Conservation (phyloP, 192 early-diverging fungal genomes). For the Mortierella antarctica region DNA sequence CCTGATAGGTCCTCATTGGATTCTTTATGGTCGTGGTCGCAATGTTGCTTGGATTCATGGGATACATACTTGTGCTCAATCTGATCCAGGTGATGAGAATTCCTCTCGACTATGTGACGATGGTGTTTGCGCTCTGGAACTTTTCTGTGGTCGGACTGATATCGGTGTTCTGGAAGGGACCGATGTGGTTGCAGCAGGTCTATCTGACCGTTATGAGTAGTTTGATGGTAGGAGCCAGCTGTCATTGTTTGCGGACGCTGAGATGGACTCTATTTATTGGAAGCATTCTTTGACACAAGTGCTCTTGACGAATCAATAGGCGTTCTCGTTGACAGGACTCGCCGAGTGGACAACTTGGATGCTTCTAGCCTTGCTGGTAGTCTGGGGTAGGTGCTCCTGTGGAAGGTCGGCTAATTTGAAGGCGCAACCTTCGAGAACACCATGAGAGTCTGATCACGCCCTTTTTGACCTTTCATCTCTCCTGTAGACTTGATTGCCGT, state of each 20-base stretch:
- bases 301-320: slow-evolving; percentile 52
- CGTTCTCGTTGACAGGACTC: slow-evolving; percentile 74
- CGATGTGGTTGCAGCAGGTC: slow-evolving; percentile 76
- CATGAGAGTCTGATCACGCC: not conserved
- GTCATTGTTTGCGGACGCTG: not conserved
- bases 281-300: not conserved
- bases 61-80: slow-evolving; percentile 67
- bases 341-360: slow-evolving; percentile 89
- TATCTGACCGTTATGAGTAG: slow-evolving; percentile 85
- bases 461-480: not conserved
- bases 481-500: slow-evolving; percentile 84
- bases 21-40: slow-evolving; percentile 81
- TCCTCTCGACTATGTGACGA: slow-evolving; percentile 78
- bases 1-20: slow-evolving; percentile 69
- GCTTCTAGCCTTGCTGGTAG: slow-evolving; percentile 77
- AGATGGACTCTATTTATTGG: no score
- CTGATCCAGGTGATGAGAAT: slow-evolving; percentile 64
- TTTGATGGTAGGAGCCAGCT: slow-evolving; percentile 69
- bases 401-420: not conserved
- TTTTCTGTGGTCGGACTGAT: slow-evolving; percentile 75
- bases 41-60: slow-evolving; percentile 79
- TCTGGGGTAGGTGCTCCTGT: slow-evolving; percentile 73
- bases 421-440: not conserved
- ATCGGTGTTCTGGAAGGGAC: slow-evolving; percentile 87
- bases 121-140: slow-evolving; percentile 85